These are phyloP conservation scores for Dactylellina haptotyla DNA, from an alignment of 2,329 filamentous ascomycete species.

Conservation along the genomic window DNA sequence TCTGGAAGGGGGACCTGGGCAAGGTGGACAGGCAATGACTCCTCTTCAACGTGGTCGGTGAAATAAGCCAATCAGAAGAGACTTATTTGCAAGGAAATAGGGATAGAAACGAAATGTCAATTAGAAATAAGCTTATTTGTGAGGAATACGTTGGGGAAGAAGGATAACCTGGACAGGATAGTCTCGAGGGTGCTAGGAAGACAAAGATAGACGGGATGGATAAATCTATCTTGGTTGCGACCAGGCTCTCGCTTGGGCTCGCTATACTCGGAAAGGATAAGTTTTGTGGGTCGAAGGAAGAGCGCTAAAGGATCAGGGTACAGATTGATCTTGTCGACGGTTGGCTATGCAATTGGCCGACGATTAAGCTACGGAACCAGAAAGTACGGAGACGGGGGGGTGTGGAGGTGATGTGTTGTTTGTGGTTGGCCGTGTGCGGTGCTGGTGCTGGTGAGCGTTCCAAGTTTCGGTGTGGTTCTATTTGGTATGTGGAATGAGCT, in stretches of 20 bases:
- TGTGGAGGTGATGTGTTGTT: constrained; percentile 34
- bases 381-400: constrained; percentile 36
- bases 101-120: constrained; percentile 11
- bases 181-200: constrained; percentile 15
- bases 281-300: constrained; percentile 12
- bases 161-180: background rate
- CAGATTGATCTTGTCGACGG: constrained; percentile 31
- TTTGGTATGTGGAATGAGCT: constrained; percentile 9
- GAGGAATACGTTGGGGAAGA: constrained; percentile 6
- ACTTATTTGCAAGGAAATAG: constrained; percentile 23
- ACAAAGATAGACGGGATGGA: constrained; percentile 7
- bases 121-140: constrained; percentile 43
- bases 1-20: constrained; percentile 30
- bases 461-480: constrained; percentile 38
- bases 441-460: too few relatives aligned
- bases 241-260: constrained; percentile 39
- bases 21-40: constrained; percentile 26
- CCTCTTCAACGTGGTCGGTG: constrained; percentile 20
- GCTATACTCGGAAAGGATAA: constrained; percentile 52
- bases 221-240: constrained; percentile 23
- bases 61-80: constrained; percentile 37
- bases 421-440: constrained; percentile 9
- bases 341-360: constrained; percentile 33
- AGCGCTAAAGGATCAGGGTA: constrained; percentile 45
- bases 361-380: constrained; percentile 24